Evolutionary conservation across 208 protist genomes (phyloP), one percentile per base, ranked within the genome.

Genomic region (Crithidia fasciculata): DNA sequence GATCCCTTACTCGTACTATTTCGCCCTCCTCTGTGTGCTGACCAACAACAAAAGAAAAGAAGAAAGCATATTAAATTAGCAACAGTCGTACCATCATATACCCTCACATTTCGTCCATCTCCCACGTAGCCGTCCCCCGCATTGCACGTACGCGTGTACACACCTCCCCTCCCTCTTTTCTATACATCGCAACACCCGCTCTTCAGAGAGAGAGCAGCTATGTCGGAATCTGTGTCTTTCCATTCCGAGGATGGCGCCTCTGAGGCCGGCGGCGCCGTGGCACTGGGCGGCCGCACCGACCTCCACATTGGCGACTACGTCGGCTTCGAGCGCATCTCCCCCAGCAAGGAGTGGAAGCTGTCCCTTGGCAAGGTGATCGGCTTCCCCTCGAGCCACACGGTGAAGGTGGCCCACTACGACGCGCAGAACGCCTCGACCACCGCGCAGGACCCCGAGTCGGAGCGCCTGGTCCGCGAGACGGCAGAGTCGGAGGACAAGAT

Each of bases 221-320:
- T 66, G 69, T 47, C 69, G 18, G 69, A 74, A 28, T 67, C 50
- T 58, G 47, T 58, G 7, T 65, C 60, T 2, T 65, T 67, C 39
- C 50, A 57, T 28, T 60, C 59, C 16, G 36, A 61, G 65, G 57
- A 81, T 18, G 45, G 61, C 57, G 54, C 44, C 43, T 61, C 61
- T 15, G 72, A 44, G 5, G 57, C 13, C 9, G 53, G 40, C 36
- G 64, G 50, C 37, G 47, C 62, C 37, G 49, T 67, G 9, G 60
- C 73, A 16, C 64, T 76, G 43, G 68, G 66, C 40, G 67, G 76
- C 69, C 45, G 49, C 59, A 74, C 57, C 37, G 82, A 88, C 55
- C 69, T 90, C n/a, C 79, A 84, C 72, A 75, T 91, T 41, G 83
- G 84, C 59, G 87, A 94, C 80, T 90, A 87, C 64, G 81, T 94